These are phyloP conservation scores for Rosa hybrid DNA, from an alignment of 331 rosid genomes.

Conservation along the genomic window DNA sequence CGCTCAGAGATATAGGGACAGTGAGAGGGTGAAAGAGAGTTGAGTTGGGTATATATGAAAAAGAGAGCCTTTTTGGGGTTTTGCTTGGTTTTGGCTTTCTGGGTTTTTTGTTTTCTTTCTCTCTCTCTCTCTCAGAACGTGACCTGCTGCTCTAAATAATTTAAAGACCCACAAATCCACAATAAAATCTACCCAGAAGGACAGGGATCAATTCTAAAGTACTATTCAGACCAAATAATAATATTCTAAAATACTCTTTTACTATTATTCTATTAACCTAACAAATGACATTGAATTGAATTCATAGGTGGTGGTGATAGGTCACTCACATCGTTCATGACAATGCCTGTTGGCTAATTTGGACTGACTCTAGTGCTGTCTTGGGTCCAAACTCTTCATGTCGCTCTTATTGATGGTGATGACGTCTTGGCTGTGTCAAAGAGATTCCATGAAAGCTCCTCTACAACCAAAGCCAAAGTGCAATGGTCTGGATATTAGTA, in stretches of 20 bases:
- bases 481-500: background rate
- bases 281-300: background rate
- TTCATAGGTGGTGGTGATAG: background rate
- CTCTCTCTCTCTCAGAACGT: slow-evolving; percentile 45
- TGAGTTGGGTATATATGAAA: slow-evolving; percentile 4
- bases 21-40: slow-evolving; percentile 16
- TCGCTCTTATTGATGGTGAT: slow-evolving; percentile 36
- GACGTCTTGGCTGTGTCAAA: slow-evolving; percentile 45
- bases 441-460: slow-evolving; percentile 49
- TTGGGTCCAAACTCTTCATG: slow-evolving; percentile 46
- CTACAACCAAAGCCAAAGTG: background rate
- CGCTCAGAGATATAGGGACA: slow-evolving; percentile 26
- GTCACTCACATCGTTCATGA: slow-evolving; percentile 36
- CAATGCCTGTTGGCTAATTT: slow-evolving; percentile 35
- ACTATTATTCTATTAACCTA: background rate
- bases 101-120: slow-evolving; percentile 22
- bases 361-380: slow-evolving; percentile 21
- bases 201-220: background rate
- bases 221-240: background rate
- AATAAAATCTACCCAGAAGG: slow-evolving; percentile 24
- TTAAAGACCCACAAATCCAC: slow-evolving; percentile 6
- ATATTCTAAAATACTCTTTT: background rate
- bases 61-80: slow-evolving; percentile 17
- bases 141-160: slow-evolving; percentile 22
- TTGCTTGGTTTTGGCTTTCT: slow-evolving; percentile 26